A percentile compares a stretch with the other conserved stretches of the same genome.
phyloP scores from a whole-genome alignment of 1,284 basidiomycete species.

The Gastroboletus turbinatus region DNA sequence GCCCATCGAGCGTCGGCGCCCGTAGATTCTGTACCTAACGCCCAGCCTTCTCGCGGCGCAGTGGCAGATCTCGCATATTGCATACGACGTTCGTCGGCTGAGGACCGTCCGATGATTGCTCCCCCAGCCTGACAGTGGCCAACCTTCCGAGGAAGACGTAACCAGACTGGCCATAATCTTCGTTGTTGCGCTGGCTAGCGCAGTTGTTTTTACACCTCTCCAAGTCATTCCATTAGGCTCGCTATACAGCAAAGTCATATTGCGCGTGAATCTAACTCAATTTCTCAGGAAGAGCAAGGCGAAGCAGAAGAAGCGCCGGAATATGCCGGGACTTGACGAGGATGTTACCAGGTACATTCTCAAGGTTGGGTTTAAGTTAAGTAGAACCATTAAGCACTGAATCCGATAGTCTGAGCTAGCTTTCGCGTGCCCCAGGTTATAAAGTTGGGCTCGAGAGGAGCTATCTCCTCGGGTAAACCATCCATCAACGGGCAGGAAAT shows the following conservation, averaged over 20 bases:
- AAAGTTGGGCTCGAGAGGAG: background rate
- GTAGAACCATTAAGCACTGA: background rate
- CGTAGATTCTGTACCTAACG: constrained; percentile 80
- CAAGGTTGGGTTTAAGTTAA: background rate
- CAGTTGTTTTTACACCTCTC: constrained; percentile 69
- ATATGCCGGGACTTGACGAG: constrained; percentile 71
- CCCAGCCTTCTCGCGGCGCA: constrained; percentile 78
- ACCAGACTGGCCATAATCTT: constrained; percentile 60
- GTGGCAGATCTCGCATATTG: constrained; percentile 53
- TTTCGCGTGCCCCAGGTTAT: background rate
- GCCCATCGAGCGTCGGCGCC: constrained; percentile 75
- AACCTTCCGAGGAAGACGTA: constrained; percentile 33
- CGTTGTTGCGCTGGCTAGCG: constrained; percentile 55
- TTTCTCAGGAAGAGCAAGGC: constrained; percentile 68
- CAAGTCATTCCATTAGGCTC: constrained; percentile 81
- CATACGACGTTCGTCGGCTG: constrained; percentile 62
- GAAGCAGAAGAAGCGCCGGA: constrained; percentile 64
- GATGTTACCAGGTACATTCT: constrained; percentile 80
- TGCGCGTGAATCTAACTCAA: constrained; percentile 65
- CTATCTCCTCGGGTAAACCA: background rate
- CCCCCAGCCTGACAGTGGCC: constrained; percentile 24
- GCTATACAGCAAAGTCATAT: constrained; percentile 83
- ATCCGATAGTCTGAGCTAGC: constrained; percentile 45
- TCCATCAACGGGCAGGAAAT: background rate
- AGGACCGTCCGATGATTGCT: constrained; percentile 64